These are phyloP conservation scores for Solanum arcanum DNA, from an alignment of 257 asterid species.

Conservation along the genomic window DNA sequence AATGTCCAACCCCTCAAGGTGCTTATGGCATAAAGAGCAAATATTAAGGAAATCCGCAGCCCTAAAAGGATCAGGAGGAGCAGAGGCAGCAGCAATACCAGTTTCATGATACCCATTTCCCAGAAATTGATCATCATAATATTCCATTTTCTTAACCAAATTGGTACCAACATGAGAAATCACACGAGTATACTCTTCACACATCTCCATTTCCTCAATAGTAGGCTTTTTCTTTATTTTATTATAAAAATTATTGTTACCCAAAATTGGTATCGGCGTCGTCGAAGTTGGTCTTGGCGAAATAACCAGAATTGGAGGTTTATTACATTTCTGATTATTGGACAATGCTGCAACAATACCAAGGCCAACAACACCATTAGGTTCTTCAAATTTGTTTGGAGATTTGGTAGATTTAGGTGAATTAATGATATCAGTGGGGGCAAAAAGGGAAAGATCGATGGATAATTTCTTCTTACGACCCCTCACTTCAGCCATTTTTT, in stretches of 20 bases:
- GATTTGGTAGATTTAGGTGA: slow-evolving; percentile 11
- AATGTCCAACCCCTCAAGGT: slow-evolving; percentile 82
- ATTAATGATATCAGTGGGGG: slow-evolving; percentile 10
- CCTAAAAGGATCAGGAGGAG: slow-evolving; percentile 7
- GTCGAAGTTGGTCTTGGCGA: slow-evolving; percentile 49
- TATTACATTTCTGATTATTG: background rate
- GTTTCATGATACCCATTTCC: background rate
- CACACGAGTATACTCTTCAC: slow-evolving; percentile 78
- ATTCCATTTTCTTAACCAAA: slow-evolving; percentile 45
- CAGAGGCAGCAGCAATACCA: background rate
- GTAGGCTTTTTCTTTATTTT: background rate
- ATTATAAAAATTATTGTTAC: background rate
- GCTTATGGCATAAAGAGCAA: slow-evolving; percentile 65
- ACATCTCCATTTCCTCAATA: slow-evolving; percentile 40
- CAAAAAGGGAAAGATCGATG: slow-evolving; percentile 38
- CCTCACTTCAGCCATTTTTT: slow-evolving; percentile 25
- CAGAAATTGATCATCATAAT: slow-evolving; percentile 36
- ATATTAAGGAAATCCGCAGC: slow-evolving; percentile 44
- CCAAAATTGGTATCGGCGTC: slow-evolving; percentile 14
- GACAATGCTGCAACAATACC: slow-evolving; percentile 43
- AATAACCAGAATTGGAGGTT: slow-evolving; percentile 20
- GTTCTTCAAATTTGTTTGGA: slow-evolving; percentile 35
- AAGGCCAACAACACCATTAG: slow-evolving; percentile 71
- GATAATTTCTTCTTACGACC: slow-evolving; percentile 21
- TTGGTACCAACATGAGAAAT: slow-evolving; percentile 56